A percentile compares a stretch with the other conserved stretches of the same genome.
Conservation (phyloP, 257 asterid genomes). For the Pogostemon cablin region DNA sequence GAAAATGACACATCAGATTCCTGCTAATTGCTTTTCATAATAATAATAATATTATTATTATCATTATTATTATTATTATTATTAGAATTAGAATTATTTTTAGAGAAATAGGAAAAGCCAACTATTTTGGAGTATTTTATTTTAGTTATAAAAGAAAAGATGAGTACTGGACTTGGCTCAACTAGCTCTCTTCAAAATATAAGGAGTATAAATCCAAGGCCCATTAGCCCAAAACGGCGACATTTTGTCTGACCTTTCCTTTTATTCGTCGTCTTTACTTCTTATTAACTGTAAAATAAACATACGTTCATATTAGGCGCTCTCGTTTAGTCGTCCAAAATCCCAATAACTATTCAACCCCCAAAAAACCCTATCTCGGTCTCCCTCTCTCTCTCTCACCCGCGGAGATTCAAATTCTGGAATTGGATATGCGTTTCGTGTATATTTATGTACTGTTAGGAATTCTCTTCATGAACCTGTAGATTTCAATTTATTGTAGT, state of each 20-base stretch:
- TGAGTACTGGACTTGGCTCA: constrained; percentile 1
- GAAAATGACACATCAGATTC: too few species aligned
- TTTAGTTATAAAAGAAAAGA: not conserved
- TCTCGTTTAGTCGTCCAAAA: constrained; percentile 8
- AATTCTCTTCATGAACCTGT: constrained; percentile 12
- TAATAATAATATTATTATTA: too few species aligned
- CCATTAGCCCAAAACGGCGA: constrained; percentile 31
- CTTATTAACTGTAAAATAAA: not conserved
- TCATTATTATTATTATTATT: too few species aligned
- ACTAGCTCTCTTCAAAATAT: not conserved
- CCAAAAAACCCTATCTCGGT: constrained; percentile 37
- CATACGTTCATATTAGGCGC: constrained; percentile 13
- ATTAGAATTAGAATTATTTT: too few species aligned
- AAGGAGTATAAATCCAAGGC: not conserved
- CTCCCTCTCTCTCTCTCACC: constrained; percentile 5
- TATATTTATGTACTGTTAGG: constrained; percentile 15
- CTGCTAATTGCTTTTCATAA: too few species aligned
- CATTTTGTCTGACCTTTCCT: constrained; percentile 29
- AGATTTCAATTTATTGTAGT: constrained; percentile 31
- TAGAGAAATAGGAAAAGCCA: too few species aligned
- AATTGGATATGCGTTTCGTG: constrained; percentile 6
- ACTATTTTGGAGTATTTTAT: too few species aligned
- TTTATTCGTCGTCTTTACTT: constrained; percentile 30
- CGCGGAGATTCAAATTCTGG: constrained; percentile 23
- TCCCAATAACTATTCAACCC: constrained; percentile 37